These are phyloP conservation scores for Pisolithus albus DNA, from an alignment of 768 basidiomycete species.

Conservation along the genomic window DNA sequence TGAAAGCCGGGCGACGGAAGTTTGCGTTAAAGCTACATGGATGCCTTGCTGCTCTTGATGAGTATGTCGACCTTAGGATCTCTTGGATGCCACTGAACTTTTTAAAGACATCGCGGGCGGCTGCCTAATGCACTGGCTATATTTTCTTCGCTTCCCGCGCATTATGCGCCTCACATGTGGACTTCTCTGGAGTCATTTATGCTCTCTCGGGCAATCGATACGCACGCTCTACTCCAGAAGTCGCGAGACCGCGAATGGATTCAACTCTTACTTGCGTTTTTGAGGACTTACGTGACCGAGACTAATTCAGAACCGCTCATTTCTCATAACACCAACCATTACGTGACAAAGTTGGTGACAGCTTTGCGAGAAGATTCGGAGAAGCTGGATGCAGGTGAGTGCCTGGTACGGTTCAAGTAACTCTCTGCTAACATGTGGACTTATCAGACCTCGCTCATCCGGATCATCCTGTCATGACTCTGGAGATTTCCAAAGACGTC, in stretches of 20 bases:
- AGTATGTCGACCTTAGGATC: slow-evolving; percentile 47
- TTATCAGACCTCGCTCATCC: slow-evolving; percentile 55
- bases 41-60: slow-evolving; percentile 79
- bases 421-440: slow-evolving; percentile 8
- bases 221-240: slow-evolving; percentile 51
- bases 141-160: slow-evolving; percentile 76
- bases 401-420: background rate
- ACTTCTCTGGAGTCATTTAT: slow-evolving; percentile 72
- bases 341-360: slow-evolving; percentile 45
- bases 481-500: slow-evolving; percentile 44
- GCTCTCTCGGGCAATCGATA: slow-evolving; percentile 66
- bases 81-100: slow-evolving; percentile 5
- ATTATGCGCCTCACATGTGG: slow-evolving; percentile 81
- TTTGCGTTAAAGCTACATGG: slow-evolving; percentile 84
- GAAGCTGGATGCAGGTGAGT: slow-evolving; percentile 49
- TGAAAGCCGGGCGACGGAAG: slow-evolving; percentile 74
- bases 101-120: slow-evolving; percentile 59
- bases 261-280: slow-evolving; percentile 66
- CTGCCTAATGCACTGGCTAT: slow-evolving; percentile 57
- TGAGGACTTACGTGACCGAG: slow-evolving; percentile 61
- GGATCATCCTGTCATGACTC: slow-evolving; percentile 62
- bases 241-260: slow-evolving; percentile 74
- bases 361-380: slow-evolving; percentile 44
- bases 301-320: slow-evolving; percentile 46
- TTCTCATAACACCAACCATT: slow-evolving; percentile 43